Percentiles rank a stretch among this genome's conserved stretches.
Conservation (phyloP, 140 eudicot genomes). For the Oenanthe javanica region DNA sequence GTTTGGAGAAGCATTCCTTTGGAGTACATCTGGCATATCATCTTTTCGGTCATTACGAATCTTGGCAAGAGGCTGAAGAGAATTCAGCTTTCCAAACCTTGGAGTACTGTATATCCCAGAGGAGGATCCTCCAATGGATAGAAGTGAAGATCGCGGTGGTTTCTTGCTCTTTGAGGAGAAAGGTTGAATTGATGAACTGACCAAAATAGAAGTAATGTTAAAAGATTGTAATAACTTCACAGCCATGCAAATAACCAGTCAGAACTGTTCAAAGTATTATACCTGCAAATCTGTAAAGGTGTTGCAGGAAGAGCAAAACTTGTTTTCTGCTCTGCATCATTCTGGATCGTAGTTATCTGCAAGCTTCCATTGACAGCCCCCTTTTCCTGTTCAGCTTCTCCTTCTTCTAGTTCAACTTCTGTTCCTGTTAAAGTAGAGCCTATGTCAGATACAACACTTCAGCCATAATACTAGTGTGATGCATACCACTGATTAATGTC, state of each 20-base stretch:
- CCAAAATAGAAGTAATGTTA: not conserved
- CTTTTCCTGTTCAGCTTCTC: constrained; percentile 35
- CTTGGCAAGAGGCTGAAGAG: constrained; percentile 28
- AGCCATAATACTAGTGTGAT: not conserved
- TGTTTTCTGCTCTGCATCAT: constrained; percentile 33
- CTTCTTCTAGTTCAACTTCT: constrained; percentile 11
- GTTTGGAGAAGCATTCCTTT: constrained; percentile 43
- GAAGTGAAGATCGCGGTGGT: constrained; percentile 61
- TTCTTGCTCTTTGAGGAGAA: constrained; percentile 60
- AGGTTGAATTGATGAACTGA: constrained; percentile 44
- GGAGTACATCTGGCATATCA: constrained; percentile 64
- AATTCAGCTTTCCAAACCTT: constrained; percentile 41
- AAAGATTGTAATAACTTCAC: not conserved
- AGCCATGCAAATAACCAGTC: not conserved
- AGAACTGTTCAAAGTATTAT: constrained; percentile 2
- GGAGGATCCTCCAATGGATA: constrained; percentile 53
- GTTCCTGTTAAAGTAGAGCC: constrained; percentile 1
- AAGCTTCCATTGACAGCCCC: constrained; percentile 30
- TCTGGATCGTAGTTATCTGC: constrained; percentile 25
- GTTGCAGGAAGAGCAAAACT: constrained; percentile 61
- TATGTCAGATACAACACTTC: not conserved
- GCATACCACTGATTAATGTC: not conserved
- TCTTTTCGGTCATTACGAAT: constrained; percentile 41
- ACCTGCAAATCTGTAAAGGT: constrained; percentile 66
- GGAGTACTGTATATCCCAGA: constrained; percentile 28